A percentile compares a stretch with the other conserved stretches of the same genome.
Conservation (phyloP, 345 rosid species). For the Lenwebbia sp. region DNA sequence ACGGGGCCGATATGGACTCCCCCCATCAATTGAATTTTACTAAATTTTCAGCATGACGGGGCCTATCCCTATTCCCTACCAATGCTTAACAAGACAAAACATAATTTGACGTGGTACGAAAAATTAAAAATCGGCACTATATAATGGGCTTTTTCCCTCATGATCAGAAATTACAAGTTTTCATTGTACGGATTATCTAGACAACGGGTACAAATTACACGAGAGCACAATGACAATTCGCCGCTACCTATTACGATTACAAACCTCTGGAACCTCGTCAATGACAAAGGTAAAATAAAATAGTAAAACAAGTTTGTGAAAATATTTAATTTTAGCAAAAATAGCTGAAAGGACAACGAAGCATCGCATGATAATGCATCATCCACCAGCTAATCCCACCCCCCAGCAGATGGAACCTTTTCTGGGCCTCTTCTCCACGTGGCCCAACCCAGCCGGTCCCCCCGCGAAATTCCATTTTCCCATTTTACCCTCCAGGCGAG, state of each 20-base stretch:
- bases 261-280: background rate
- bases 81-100: background rate
- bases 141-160: background rate
- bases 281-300: background rate
- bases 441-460: background rate
- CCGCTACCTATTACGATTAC: background rate
- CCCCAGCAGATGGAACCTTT: background rate
- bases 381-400: background rate
- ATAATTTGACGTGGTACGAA: background rate
- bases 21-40: background rate
- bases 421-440: background rate
- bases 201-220: no score
- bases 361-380: background rate
- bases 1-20: background rate
- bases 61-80: no score
- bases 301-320: background rate
- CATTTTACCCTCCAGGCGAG: background rate
- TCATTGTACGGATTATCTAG: background rate
- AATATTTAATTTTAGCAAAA: background rate
- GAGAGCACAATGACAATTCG: background rate
- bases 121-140: background rate
- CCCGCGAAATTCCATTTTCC: background rate
- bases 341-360: background rate
- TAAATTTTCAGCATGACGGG: background rate
- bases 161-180: background rate